Evolutionary conservation across 164 flowering plant species (phyloP), one percentile per base, ranked within the genome.

Genomic region (Vitis rotundifolia): DNA sequence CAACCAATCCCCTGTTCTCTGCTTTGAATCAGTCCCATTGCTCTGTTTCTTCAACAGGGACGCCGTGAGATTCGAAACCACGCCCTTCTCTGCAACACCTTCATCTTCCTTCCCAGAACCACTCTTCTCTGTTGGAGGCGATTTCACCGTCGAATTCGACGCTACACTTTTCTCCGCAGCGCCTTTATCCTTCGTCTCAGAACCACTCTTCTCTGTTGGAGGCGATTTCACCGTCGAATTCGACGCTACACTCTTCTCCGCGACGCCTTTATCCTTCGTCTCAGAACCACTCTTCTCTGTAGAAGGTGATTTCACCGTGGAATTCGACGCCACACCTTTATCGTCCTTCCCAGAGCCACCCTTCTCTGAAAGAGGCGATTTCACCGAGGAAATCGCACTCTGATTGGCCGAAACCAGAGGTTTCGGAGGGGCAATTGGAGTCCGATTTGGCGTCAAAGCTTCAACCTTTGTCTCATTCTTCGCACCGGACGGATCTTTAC

Each of bases 1-100:
- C 10, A 82, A 18, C 74, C 74, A n/a, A 49, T 69, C 71, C 54
- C 75, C 71, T 66, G 68, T 68, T 62, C 47, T 78, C 60, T 64
- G 29, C 26, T 22, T 78, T 37, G 72, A 54, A 16, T 28, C 53
- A 50, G 71, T 71, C 64, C 53, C 81, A 61, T 73, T 82, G 37
- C 57, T 68, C 74, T 76, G 72, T 67, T 82, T 84, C 77, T 75
- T 84, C 68, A 50, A 14, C 61, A 74, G 63, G 4, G 93, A 75
- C 14, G 84, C 78, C 13, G 87, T 83, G 53, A 67, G 57, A 76
- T 89, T 88, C 47, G 86, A 70, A 0, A n/a, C 65, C 69, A 28
- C 26, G n/a, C 71, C 70, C 59, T 79, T 73, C 52, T 61, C 76
- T 61, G 57, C 66, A 54, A 37, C 68, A 5, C 37, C 65, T 50